A percentile compares a stretch with the other conserved stretches of the same genome.
Evolutionary conservation across 345 rosid genomes (phyloP).

Genomic region (Diplotaxis tenuifolia): DNA sequence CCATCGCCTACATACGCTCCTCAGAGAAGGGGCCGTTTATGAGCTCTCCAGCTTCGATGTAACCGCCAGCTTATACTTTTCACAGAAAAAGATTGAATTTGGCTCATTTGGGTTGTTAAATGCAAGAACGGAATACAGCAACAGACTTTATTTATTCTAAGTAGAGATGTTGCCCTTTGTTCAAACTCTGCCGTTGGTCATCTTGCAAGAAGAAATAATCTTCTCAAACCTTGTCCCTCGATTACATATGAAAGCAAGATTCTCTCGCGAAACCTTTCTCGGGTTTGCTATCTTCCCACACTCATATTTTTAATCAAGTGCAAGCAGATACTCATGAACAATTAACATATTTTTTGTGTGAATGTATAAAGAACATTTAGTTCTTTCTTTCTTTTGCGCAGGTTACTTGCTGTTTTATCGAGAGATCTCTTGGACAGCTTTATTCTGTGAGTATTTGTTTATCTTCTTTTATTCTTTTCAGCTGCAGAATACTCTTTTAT

Average conservation of each 20-base stretch:
- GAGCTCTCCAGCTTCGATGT: not conserved
- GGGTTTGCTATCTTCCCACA: constrained; percentile 40
- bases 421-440: constrained; percentile 72
- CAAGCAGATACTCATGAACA: not conserved
- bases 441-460: constrained; percentile 49
- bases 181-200: constrained; percentile 58
- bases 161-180: constrained; percentile 65
- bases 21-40: too few relatives aligned
- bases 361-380: not conserved
- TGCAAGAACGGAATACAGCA: constrained; percentile 79
- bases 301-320: not conserved
- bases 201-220: constrained; percentile 59
- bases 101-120: not conserved
- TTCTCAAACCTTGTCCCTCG: constrained; percentile 57
- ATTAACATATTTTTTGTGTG: not conserved
- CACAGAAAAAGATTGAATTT: too few relatives aligned
- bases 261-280: constrained; percentile 78
- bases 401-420: constrained; percentile 67
- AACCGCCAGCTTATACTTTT: too few relatives aligned
- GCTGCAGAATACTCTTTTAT: not conserved
- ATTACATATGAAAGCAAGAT: constrained; percentile 66
- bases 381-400: constrained; percentile 28
- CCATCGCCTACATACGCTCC: too few relatives aligned
- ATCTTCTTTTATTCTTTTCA: not conserved
- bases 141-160: constrained; percentile 73